A percentile compares a stretch with the other conserved stretches of the same genome.
Conservation (phyloP, 768 basidiomycete species). For the Hypholoma fasciculare region DNA sequence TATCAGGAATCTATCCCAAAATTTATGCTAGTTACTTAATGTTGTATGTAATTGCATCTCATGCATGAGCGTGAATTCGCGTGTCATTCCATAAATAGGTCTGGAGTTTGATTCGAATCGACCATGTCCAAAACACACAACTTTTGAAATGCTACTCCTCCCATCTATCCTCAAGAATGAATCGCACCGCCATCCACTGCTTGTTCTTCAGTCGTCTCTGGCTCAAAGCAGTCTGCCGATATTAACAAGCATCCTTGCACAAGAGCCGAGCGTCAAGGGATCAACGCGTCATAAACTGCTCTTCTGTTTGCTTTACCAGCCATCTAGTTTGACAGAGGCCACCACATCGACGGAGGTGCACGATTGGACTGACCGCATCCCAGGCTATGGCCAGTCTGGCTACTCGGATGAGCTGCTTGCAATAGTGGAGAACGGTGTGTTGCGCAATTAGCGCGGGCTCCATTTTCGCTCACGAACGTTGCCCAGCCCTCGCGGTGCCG, state of each 20-base stretch:
- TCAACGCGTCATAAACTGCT: conserved; percentile 29
- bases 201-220: conserved; percentile 60
- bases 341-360: conserved; percentile 35
- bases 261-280: conserved; percentile 13
- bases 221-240: conserved; percentile 60
- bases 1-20: not conserved
- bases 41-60: not conserved
- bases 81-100: conserved; percentile 2
- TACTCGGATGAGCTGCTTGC: conserved; percentile 37
- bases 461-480: not conserved
- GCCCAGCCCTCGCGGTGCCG: conserved; percentile 31
- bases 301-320: conserved; percentile 60
- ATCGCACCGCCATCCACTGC: conserved; percentile 36
- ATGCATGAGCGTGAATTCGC: not conserved
- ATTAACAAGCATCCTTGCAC: conserved; percentile 44
- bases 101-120: conserved; percentile 6
- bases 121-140: conserved; percentile 11
- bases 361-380: conserved; percentile 22
- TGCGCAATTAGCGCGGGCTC: not conserved
- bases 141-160: conserved; percentile 23
- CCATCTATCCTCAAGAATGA: conserved; percentile 20
- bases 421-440: conserved; percentile 40
- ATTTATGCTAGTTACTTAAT: not conserved
- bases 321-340: conserved; percentile 37
- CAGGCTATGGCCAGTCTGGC: conserved; percentile 25